These are phyloP conservation scores for Apophysomyces variabilis DNA, from an alignment of 371 early-diverging fungal species.

Conservation along the genomic window DNA sequence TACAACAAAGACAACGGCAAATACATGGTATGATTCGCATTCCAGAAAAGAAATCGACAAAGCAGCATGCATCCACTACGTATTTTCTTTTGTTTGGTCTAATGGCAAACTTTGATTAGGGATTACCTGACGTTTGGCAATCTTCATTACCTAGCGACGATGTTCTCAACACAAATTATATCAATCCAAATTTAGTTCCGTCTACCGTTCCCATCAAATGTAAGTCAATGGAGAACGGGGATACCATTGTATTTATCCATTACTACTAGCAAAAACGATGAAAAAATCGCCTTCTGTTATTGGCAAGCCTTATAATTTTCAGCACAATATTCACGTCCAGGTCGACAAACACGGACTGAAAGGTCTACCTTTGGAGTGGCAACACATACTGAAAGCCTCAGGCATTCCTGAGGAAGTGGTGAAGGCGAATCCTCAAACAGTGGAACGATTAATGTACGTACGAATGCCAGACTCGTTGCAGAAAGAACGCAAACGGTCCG, in stretches of 20 bases:
- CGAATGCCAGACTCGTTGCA: constrained; percentile 58
- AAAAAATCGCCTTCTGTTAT: constrained; percentile 39
- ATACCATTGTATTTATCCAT: not conserved
- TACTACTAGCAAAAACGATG: constrained; percentile 7
- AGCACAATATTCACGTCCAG: constrained; percentile 67
- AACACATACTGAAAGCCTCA: constrained; percentile 54
- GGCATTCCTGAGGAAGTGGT: constrained; percentile 61
- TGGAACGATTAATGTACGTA: constrained; percentile 57
- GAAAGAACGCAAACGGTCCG: constrained; percentile 15
- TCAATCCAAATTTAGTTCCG: constrained; percentile 68
- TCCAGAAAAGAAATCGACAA: not conserved
- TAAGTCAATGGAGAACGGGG: constrained; percentile 14
- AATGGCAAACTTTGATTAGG: constrained; percentile 30
- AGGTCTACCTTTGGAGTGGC: constrained; percentile 66
- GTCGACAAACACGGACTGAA: constrained; percentile 56
- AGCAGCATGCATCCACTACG: not conserved
- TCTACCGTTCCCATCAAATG: constrained; percentile 30
- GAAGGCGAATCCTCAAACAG: constrained; percentile 56
- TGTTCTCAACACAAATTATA: constrained; percentile 64
- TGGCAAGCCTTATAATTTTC: constrained; percentile 67
- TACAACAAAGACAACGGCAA: constrained; percentile 63
- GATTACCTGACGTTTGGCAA: constrained; percentile 72
- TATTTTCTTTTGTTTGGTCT: constrained; percentile 5
- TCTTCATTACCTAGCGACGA: constrained; percentile 65
- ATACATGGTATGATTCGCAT: constrained; percentile 52